These are phyloP conservation scores for Entonaema liquescens DNA, from an alignment of 495 filamentous ascomycete species.

Conservation along the genomic window DNA sequence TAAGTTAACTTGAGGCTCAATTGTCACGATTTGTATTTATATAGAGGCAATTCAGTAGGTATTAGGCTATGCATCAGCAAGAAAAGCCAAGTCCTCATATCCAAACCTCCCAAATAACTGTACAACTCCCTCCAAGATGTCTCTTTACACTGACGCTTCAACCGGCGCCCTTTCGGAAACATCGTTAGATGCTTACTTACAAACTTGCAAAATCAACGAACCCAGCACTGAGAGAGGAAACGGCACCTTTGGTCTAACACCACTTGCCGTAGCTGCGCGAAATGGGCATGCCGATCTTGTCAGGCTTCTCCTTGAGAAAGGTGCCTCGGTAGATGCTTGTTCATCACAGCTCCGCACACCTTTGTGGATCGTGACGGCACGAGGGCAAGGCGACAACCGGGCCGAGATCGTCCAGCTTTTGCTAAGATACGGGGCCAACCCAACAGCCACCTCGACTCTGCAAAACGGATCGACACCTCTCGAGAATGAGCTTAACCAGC, in stretches of 20 bases:
- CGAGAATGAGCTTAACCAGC: slow-evolving; percentile 29
- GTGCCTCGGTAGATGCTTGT: slow-evolving; percentile 20
- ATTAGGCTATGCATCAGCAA: not conserved
- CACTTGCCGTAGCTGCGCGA: slow-evolving; percentile 48
- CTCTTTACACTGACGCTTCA: slow-evolving; percentile 40
- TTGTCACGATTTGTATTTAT: slow-evolving; percentile 9
- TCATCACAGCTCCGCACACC: slow-evolving; percentile 16
- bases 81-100: not conserved
- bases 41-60: not conserved
- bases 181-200: slow-evolving; percentile 21
- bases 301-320: slow-evolving; percentile 29
- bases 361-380: slow-evolving; percentile 20
- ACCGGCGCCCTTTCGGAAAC: slow-evolving; percentile 7
- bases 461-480: slow-evolving; percentile 25
- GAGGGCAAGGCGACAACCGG: slow-evolving; percentile 13
- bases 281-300: slow-evolving; percentile 45
- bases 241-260: slow-evolving; percentile 40
- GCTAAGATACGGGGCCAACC: slow-evolving; percentile 19
- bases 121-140: slow-evolving; percentile 32
- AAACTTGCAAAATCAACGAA: slow-evolving; percentile 12
- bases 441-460: slow-evolving; percentile 5
- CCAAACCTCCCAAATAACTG: not conserved
- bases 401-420: slow-evolving; percentile 21
- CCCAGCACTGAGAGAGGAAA: slow-evolving; percentile 19
- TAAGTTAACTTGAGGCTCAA: slow-evolving; percentile 20